These are phyloP conservation scores for Dendryphion nanum DNA, from an alignment of 2,329 filamentous ascomycete genomes.

Conservation along the genomic window DNA sequence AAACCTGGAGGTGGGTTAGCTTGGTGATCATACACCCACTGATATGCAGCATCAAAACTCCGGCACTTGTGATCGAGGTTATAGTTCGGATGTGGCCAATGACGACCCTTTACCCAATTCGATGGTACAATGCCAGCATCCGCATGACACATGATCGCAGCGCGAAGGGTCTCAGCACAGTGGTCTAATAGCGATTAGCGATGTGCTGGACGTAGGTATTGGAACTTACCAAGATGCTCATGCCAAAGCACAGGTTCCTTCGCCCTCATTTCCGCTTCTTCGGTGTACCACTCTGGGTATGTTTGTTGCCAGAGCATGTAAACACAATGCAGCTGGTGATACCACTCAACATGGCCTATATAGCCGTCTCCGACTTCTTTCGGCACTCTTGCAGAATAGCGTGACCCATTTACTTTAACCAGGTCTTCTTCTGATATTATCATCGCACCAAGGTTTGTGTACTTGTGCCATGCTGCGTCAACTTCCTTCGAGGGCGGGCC, in stretches of 20 bases:
- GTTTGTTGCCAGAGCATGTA: conserved; percentile 1
- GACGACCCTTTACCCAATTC: conserved; percentile 1
- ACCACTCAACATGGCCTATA: neutral
- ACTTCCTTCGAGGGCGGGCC: conserved; percentile 1
- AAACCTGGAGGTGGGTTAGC: neutral
- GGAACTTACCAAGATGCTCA: neutral
- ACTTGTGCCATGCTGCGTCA: neutral
- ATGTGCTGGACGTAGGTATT: neutral
- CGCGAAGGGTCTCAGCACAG: neutral
- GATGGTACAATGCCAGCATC: neutral
- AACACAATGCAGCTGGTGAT: conserved; percentile 1
- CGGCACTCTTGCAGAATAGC: neutral
- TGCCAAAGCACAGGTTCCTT: neutral
- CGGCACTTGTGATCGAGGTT: neutral
- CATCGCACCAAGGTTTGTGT: neutral
- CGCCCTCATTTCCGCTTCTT: neutral
- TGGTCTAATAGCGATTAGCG: neutral
- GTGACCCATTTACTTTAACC: neutral
- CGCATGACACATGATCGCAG: conserved; percentile 1
- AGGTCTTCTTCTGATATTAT: neutral
- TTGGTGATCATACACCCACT: neutral
- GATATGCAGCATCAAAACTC: conserved; percentile 1
- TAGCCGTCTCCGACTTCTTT: conserved; percentile 1
- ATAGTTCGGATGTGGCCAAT: conserved; percentile 2
- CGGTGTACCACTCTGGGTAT: conserved; percentile 1